Percentiles rank a stretch among this genome's conserved stretches.
Evolutionary conservation across 2,329 filamentous ascomycete genomes (phyloP).

Genomic region (Stachybotrys elegans): DNA sequence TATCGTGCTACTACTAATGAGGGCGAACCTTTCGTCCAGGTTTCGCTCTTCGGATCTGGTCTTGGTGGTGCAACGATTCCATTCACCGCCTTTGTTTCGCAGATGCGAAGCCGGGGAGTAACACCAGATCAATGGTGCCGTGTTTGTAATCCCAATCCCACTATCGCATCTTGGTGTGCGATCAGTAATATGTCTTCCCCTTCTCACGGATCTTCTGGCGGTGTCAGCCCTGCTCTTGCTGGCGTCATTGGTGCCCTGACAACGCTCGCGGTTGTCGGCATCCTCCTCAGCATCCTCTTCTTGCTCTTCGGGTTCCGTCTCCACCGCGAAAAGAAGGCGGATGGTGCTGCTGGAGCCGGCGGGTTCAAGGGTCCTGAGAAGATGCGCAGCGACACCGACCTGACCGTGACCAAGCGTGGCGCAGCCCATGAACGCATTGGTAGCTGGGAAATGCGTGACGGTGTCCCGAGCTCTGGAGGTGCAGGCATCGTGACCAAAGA

Average conservation of each 20-base stretch:
- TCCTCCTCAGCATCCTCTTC: slow-evolving; percentile 25
- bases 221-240: slow-evolving; percentile 31
- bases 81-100: slow-evolving; percentile 31
- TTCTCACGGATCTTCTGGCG: neutral
- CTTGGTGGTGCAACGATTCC: slow-evolving; percentile 26
- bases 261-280: slow-evolving; percentile 28
- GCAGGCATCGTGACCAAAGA: slow-evolving; percentile 19
- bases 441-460: slow-evolving; percentile 42
- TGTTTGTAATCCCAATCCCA: slow-evolving; percentile 27
- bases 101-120: slow-evolving; percentile 31
- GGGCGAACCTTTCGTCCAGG: slow-evolving; percentile 26
- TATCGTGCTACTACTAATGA: slow-evolving; percentile 45
- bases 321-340: slow-evolving; percentile 10
- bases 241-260: slow-evolving; percentile 42
- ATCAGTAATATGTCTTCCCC: neutral
- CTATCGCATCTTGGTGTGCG: slow-evolving; percentile 32
- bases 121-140: slow-evolving; percentile 36
- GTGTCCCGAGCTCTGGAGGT: slow-evolving; percentile 10
- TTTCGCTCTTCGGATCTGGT: slow-evolving; percentile 35
- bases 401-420: slow-evolving; percentile 33
- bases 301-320: slow-evolving; percentile 28
- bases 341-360: slow-evolving; percentile 17
- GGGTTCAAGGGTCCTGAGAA: slow-evolving; percentile 43
- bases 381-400: slow-evolving; percentile 37
- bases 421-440: slow-evolving; percentile 39